These are phyloP conservation scores for Talinum fruticosum DNA, from an alignment of 148 eudicot genomes.

Conservation along the genomic window DNA sequence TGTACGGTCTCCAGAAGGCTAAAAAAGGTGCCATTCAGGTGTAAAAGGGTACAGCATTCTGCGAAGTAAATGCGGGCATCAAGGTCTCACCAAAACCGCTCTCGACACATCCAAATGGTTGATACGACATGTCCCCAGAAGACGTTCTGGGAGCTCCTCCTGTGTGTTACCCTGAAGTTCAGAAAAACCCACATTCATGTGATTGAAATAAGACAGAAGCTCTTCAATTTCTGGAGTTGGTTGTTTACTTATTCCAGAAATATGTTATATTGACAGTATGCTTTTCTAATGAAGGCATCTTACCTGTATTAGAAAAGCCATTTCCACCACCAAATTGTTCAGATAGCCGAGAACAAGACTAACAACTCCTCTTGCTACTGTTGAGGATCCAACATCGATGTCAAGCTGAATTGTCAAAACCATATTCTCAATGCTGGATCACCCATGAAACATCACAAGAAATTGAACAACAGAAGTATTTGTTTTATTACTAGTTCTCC, in stretches of 20 bases:
- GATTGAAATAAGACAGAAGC: not conserved
- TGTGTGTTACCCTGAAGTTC: constrained; percentile 51
- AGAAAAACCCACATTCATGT: not conserved
- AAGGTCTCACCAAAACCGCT: constrained; percentile 41
- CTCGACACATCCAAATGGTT: constrained; percentile 57
- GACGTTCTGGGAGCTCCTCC: constrained; percentile 70
- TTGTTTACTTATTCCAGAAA: not conserved
- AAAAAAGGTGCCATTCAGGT: not conserved
- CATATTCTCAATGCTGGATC: not conserved
- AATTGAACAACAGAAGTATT: not conserved
- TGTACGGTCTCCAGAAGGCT: not conserved
- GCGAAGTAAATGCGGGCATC: not conserved
- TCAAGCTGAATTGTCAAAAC: constrained; percentile 41
- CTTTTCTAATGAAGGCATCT: not conserved
- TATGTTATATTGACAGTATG: too few species aligned
- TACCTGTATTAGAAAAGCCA: constrained; percentile 83
- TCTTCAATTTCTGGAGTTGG: not conserved
- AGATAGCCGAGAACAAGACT: constrained; percentile 76
- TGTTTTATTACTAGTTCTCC: not conserved
- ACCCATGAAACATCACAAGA: not conserved
- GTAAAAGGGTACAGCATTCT: not conserved
- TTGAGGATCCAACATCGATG: constrained; percentile 72
- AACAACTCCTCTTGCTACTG: constrained; percentile 70
- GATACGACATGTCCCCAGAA: constrained; percentile 72
- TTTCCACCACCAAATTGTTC: constrained; percentile 68